phyloP scores from a whole-genome alignment of 345 rosid genomes.

The Rhodomyrtus tomentosa region DNA sequence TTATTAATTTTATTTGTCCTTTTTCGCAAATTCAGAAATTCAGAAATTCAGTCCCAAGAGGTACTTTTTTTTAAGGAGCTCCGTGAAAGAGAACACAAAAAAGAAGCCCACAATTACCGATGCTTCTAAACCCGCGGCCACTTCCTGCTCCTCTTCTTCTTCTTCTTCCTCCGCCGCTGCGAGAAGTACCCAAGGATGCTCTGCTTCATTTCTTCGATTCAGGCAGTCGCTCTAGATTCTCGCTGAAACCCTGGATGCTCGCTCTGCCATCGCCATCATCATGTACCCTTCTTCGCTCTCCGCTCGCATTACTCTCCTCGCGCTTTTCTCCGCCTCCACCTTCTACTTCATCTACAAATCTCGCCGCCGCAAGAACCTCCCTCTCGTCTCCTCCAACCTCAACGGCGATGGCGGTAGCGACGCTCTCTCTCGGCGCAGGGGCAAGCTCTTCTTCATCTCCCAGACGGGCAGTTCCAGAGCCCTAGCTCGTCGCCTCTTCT shows the following conservation, averaged over 20 bases:
- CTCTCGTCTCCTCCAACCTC: slow-evolving; percentile 1
- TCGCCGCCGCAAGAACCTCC: slow-evolving; percentile 46
- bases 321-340: slow-evolving; percentile 74
- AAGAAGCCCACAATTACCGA: neutral
- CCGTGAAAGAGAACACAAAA: neutral
- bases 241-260: neutral
- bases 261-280: neutral
- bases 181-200: neutral
- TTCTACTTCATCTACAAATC: slow-evolving; percentile 71
- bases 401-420: slow-evolving; percentile 11
- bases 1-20: too few relatives aligned
- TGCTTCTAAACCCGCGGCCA: neutral
- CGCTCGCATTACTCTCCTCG: slow-evolving; percentile 53
- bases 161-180: neutral
- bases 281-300: slow-evolving; percentile 43
- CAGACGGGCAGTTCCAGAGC: slow-evolving; percentile 73
- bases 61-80: neutral
- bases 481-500: slow-evolving; percentile 52
- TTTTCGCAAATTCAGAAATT: neutral
- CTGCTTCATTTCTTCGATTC: neutral
- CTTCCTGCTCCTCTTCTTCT: neutral
- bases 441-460: slow-evolving; percentile 68
- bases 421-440: slow-evolving; percentile 15
- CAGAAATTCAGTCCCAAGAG: neutral
- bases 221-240: neutral